phyloP scores from a whole-genome alignment of 2,329 filamentous ascomycete species.

The Aspergillus ochraceus region DNA sequence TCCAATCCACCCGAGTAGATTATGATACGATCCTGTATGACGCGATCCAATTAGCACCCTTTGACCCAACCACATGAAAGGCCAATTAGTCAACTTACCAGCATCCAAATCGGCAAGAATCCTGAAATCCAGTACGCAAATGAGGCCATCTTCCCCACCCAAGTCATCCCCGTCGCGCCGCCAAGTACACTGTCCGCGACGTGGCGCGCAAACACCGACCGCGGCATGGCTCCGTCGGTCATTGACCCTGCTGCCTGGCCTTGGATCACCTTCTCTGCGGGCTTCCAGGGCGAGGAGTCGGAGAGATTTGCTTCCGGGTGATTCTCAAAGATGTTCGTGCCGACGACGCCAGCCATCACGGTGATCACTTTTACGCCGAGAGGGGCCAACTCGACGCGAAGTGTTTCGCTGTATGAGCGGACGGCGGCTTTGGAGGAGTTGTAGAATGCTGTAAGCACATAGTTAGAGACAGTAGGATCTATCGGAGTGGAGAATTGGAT shows the following conservation, averaged over 20 bases:
- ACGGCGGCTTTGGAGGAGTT: slow-evolving; percentile 27
- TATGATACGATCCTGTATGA: background rate
- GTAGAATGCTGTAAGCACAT: slow-evolving; percentile 12
- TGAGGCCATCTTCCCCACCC: slow-evolving; percentile 19
- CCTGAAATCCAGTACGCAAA: slow-evolving; percentile 8
- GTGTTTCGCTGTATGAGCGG: slow-evolving; percentile 18
- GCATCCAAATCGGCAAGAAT: slow-evolving; percentile 14
- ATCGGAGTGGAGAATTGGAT: no score
- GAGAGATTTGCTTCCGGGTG: slow-evolving; percentile 13
- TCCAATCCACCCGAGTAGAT: background rate
- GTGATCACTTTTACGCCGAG: slow-evolving; percentile 24
- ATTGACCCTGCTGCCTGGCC: slow-evolving; percentile 1
- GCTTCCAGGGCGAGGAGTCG: slow-evolving; percentile 19
- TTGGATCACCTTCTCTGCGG: slow-evolving; percentile 10
- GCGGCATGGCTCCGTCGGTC: slow-evolving; percentile 2
- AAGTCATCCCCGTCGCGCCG: slow-evolving; percentile 19
- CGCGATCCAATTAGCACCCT: background rate
- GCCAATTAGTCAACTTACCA: slow-evolving; percentile 9
- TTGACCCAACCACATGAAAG: background rate
- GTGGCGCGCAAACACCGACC: slow-evolving; percentile 15
- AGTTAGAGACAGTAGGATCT: background rate
- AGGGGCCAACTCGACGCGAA: slow-evolving; percentile 25
- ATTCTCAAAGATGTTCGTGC: slow-evolving; percentile 18
- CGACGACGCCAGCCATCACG: slow-evolving; percentile 20
- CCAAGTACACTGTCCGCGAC: slow-evolving; percentile 26